A percentile compares a stretch with the other conserved stretches of the same genome.
phyloP scores from a whole-genome alignment of 1,284 basidiomycete species.

The Amylostereum areolatum region DNA sequence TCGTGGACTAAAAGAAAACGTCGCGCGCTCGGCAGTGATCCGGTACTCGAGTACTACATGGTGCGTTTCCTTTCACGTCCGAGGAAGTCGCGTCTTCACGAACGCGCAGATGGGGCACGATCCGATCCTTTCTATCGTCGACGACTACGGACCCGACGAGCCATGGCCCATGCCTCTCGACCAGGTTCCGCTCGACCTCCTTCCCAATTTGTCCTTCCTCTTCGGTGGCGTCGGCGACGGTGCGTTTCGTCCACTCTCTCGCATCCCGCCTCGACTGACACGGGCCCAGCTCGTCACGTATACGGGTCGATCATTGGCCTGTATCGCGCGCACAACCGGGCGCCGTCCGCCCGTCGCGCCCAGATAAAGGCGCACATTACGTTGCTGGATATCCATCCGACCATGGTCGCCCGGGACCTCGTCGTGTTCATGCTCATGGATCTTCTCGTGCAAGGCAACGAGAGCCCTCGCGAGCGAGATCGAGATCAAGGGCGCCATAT shows the following conservation, averaged over 20 bases:
- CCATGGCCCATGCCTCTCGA: constrained; percentile 6
- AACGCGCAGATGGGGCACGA: constrained; percentile 12
- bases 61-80: background rate
- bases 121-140: constrained; percentile 10
- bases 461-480: background rate
- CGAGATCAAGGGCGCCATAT: constrained; percentile 6
- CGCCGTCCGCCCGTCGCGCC: constrained; percentile 7
- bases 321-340: constrained; percentile 7
- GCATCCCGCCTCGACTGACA: background rate
- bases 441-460: constrained; percentile 9
- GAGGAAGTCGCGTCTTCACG: too few relatives aligned
- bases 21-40: too few relatives aligned
- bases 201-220: constrained; percentile 12
- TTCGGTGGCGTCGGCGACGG: constrained; percentile 19
- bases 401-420: constrained; percentile 18
- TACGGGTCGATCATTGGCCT: constrained; percentile 16
- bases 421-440: constrained; percentile 16
- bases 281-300: constrained; percentile 13
- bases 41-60: background rate
- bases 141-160: constrained; percentile 6
- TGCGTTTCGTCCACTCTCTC: background rate
- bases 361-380: constrained; percentile 18
- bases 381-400: constrained; percentile 20
- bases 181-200: background rate
- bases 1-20: too few relatives aligned